Evolutionary conservation across 257 asterid genomes (phyloP), one percentile per base, ranked within the genome.

Genomic region (Anisodus tanguticus): DNA sequence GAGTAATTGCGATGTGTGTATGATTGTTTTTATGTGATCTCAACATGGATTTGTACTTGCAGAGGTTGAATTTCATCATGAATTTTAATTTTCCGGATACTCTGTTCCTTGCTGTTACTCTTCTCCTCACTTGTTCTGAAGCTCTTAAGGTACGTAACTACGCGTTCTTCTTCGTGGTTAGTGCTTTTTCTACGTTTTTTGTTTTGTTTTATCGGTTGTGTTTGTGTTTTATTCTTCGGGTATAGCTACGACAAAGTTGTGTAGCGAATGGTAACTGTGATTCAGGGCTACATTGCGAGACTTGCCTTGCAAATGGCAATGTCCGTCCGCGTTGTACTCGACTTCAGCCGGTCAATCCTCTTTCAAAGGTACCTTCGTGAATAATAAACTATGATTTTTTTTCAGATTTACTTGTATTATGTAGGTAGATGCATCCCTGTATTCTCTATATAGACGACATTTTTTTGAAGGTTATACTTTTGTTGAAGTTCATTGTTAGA

Each of bases 241-340:
- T 83, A 66, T 92, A 93, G 97, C 90, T 83, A 86, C 97, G 98
- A 80, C 83, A 89, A 43, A 89, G 91, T 51, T 96, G 98, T 87
- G 85, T 91, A 19, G 85, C 88, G 79, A 86, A 89, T 80, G 72
- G 54, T 9, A 86, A 71, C 82, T 94, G 98, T 58, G 97, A 90
- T 66, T 68, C 90, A 41, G 98, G 98, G 55, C 84, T 94, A 88
- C 99, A 95, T 69, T 95, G 99, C 79, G 98, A 95, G 88, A 92
- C 98, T 72, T 95, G 99, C 87, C 37, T 91, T 4, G 94, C 98
- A 3, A 85, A 89, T 13, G 93, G 94, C 83, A 90, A 91, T 81
- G 78, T 91, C 66, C 90, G 92, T 60, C 98, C 98, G 41, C 95
- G 97, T 43, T 96, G 99, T 83, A 96, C 98, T 85, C 92, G 98